Evolutionary conservation across 2,329 filamentous ascomycete species (phyloP).

Genomic region (Penicillium sp.): DNA sequence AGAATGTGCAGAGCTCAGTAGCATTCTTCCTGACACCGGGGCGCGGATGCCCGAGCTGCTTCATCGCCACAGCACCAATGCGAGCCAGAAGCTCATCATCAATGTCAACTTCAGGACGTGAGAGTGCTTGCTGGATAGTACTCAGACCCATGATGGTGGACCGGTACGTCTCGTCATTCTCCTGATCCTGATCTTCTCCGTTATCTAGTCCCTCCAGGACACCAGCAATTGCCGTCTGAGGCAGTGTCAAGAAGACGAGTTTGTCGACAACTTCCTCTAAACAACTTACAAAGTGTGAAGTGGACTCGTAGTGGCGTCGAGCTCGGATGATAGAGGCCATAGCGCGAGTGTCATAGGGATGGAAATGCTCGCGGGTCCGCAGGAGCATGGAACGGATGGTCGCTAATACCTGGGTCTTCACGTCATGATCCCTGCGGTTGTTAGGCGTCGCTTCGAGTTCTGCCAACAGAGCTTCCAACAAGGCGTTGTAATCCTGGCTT

Average conservation of each 20-base stretch:
- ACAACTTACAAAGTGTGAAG: slow-evolving; percentile 40
- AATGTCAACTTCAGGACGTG: slow-evolving; percentile 17
- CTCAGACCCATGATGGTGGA: slow-evolving; percentile 35
- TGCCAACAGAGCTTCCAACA: slow-evolving; percentile 38
- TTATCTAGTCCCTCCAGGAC: slow-evolving; percentile 32
- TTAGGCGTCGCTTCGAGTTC: slow-evolving; percentile 35
- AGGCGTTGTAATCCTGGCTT: slow-evolving; percentile 36
- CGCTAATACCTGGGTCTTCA: slow-evolving; percentile 43
- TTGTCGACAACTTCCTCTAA: slow-evolving; percentile 40
- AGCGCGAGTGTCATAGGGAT: slow-evolving; percentile 33
- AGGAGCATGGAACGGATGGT: slow-evolving; percentile 41
- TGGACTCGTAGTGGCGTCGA: slow-evolving; percentile 38
- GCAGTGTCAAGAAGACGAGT: slow-evolving; percentile 29
- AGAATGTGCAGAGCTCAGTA: slow-evolving; percentile 35
- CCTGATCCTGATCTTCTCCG: slow-evolving; percentile 29
- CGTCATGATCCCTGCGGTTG: slow-evolving; percentile 33
- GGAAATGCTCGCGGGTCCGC: slow-evolving; percentile 36
- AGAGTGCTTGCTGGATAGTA: slow-evolving; percentile 22
- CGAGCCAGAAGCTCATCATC: slow-evolving; percentile 21
- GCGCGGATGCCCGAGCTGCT: slow-evolving; percentile 32
- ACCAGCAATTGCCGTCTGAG: slow-evolving; percentile 28
- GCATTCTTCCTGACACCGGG: slow-evolving; percentile 40
- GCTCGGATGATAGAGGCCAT: slow-evolving; percentile 39
- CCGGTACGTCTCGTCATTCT: slow-evolving; percentile 31
- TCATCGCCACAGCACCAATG: slow-evolving; percentile 34